These are phyloP conservation scores for Ustulina deusta DNA, from an alignment of 2,329 filamentous ascomycete genomes.

Conservation along the genomic window DNA sequence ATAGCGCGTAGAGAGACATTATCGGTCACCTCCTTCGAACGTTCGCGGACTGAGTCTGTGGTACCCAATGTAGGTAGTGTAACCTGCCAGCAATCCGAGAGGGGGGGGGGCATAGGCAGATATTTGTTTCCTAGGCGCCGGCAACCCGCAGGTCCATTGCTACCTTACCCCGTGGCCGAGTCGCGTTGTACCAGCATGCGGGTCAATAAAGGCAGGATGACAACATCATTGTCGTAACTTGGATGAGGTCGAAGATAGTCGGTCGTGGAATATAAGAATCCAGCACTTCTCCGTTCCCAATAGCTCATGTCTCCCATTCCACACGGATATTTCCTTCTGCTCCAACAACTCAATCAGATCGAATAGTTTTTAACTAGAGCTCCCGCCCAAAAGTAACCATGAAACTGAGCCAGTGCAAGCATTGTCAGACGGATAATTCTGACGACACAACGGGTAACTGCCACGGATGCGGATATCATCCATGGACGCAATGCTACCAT, in stretches of 20 bases:
- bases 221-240: background rate
- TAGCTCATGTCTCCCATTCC: background rate
- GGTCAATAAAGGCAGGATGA: background rate
- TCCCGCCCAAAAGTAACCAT: background rate
- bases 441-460: background rate
- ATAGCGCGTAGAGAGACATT: background rate
- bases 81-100: background rate
- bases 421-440: slow-evolving; percentile 12
- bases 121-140: background rate
- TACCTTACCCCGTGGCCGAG: background rate
- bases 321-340: background rate
- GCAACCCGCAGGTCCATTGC: background rate
- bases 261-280: slow-evolving; percentile 9
- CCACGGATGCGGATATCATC: slow-evolving; percentile 8
- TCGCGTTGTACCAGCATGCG: background rate
- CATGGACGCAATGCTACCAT: slow-evolving; percentile 26
- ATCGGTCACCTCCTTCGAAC: background rate
- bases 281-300: background rate
- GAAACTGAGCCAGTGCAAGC: slow-evolving; percentile 9
- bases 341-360: background rate
- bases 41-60: background rate
- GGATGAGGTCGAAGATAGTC: background rate
- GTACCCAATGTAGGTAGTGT: background rate
- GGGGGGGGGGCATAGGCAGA: background rate
- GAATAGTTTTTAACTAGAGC: background rate